Base-by-base conservation (phyloP, 208 protist species). In the Balamuthia mandrillaris region DNA sequence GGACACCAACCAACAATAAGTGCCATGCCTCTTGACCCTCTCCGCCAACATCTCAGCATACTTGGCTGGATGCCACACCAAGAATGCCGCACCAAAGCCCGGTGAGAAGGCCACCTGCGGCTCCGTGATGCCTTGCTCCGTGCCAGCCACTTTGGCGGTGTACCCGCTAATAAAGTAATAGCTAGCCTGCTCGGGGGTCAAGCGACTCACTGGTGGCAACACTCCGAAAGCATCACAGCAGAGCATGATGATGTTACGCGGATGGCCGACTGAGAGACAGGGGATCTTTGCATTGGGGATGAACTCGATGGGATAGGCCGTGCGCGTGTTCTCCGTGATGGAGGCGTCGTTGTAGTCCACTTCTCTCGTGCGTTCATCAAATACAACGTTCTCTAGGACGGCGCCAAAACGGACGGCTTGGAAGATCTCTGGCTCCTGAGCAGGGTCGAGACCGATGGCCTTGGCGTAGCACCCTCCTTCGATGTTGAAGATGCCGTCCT, bases 151-250 rank as follows among this genome's bases (percentile, higher is more conserved):
- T 84, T 96, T 92, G 70, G 44, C 51, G 31, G 66, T 98, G 90
- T 98, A 98, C 47, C 96, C 96, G 83, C 92, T 93, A 88, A 98
- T 96, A 87, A 98, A 98, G 84, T 96, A 92, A 74, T 96, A 96
- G 94, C 98, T 97, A n/a, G 96, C 94, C 91, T 98, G 96, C 60
- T 93, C 91, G 12, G 92, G 91, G 54, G 92, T 96, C 41, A 98
- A 90, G 29, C 93, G 94, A 18, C 93, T 91, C 10, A 98, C 95
- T 24, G 97, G 97, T 60, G 97, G 97, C 60, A 99, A 95, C 78
- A 98, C 96, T 83, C 97, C 97, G 84, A 98, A 98, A 31, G 96
- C 97, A 84, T 99, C 97, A 92, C 97, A 98, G 24, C 96, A 98
- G 87, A 98, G 92, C 87, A 98, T 95, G 86, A 99, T 97, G 70